Conservation (phyloP, 306 rosid species). For the Sicyos baderoa region DNA sequence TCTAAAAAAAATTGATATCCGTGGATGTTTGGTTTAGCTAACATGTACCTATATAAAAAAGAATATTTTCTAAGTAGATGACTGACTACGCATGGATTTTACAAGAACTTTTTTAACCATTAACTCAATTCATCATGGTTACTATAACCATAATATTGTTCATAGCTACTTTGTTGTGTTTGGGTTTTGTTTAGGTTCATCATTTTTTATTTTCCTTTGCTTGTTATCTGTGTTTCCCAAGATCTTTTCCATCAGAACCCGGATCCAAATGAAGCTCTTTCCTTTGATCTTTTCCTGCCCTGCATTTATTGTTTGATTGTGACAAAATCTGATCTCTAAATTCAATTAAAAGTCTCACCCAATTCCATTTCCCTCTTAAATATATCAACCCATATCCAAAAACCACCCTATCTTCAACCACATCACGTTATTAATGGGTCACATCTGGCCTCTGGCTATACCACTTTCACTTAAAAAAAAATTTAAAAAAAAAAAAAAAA, state of each 20-base stretch:
- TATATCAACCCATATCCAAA: background rate
- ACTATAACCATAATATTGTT: background rate
- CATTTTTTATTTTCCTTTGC: background rate
- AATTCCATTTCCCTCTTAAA: background rate
- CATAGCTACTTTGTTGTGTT: background rate
- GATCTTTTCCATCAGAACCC: slow-evolving; percentile 16
- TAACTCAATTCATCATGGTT: no score
- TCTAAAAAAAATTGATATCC: no score
- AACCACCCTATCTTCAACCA: background rate
- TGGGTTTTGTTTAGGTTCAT: slow-evolving; percentile 7
- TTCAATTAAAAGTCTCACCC: background rate
- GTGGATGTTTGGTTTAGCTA: no score
- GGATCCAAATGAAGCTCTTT: slow-evolving; percentile 5
- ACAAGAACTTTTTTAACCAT: no score
- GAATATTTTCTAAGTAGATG: no score
- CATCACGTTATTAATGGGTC: background rate
- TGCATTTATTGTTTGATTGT: slow-evolving; percentile 7
- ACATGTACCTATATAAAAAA: no score
- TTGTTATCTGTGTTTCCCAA: slow-evolving; percentile 12
- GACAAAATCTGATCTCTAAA: background rate
- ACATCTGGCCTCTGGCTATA: background rate
- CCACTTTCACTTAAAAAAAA: no score
- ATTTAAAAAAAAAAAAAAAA: background rate
- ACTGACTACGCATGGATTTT: no score
- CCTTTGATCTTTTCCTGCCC: slow-evolving; percentile 8